These are phyloP conservation scores for Phialophora expanda DNA, from an alignment of 2,329 filamentous ascomycete species.

Conservation along the genomic window DNA sequence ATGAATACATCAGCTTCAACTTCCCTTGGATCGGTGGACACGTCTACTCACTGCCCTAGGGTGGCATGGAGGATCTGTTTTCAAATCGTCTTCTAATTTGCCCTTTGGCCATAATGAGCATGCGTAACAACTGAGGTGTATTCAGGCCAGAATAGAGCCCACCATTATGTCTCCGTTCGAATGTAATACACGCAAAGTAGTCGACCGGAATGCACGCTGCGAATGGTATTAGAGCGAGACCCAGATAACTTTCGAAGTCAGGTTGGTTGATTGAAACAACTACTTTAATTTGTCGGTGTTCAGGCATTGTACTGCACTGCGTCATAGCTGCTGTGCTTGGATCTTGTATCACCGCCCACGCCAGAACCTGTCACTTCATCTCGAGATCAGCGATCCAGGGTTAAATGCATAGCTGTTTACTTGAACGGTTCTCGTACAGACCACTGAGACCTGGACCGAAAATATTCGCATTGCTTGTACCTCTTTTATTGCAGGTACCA, in stretches of 20 bases:
- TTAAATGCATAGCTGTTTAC: neutral
- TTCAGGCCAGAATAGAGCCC: neutral
- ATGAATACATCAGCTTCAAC: neutral
- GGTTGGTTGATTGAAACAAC: neutral
- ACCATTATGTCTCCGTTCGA: slow-evolving; percentile 7
- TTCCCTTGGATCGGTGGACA: slow-evolving; percentile 1
- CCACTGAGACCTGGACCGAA: neutral
- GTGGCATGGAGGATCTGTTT: slow-evolving; percentile 80
- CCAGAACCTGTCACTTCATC: neutral
- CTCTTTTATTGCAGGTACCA: neutral
- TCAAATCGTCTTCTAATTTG: slow-evolving; percentile 69
- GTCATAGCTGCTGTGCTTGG: neutral
- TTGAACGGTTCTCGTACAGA: neutral
- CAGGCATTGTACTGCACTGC: neutral
- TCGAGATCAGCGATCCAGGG: neutral
- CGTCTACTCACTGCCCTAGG: slow-evolving; percentile 71
- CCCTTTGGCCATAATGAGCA: slow-evolving; percentile 25
- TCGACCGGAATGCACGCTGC: neutral
- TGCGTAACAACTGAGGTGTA: neutral
- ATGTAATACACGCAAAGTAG: neutral
- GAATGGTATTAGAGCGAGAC: neutral
- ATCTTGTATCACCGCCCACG: neutral
- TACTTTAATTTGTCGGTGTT: neutral
- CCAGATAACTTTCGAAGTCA: neutral
- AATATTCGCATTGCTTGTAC: neutral